Percentiles rank a stretch among this genome's conserved stretches.
These are phyloP conservation scores for Beauveria sp. DNA, from an alignment of 2,329 filamentous ascomycete species.

Conservation along the genomic window DNA sequence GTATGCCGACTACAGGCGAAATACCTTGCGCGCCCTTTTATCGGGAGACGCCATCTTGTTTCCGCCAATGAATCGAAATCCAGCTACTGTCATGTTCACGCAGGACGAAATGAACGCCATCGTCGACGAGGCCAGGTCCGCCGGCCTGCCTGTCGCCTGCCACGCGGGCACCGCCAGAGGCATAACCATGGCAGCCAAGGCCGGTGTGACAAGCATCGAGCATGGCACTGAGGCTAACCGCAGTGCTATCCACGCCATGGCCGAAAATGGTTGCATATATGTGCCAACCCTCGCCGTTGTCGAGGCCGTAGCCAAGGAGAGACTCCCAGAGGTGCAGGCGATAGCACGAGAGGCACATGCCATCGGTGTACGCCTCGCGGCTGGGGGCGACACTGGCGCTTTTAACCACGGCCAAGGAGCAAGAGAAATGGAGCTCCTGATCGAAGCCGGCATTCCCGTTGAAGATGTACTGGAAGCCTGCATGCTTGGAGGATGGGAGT, in stretches of 20 bases:
- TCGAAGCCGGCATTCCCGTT: conserved; percentile 41
- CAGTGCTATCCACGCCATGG: conserved; percentile 37
- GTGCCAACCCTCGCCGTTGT: conserved; percentile 45
- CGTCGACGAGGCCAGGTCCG: conserved; percentile 36
- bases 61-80: conserved; percentile 30
- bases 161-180: conserved; percentile 35
- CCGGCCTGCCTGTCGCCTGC: conserved; percentile 33
- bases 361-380: conserved; percentile 40
- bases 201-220: conserved; percentile 41
- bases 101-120: conserved; percentile 44
- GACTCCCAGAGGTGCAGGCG: conserved; percentile 24
- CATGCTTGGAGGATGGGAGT: conserved; percentile 46
- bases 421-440: conserved; percentile 47
- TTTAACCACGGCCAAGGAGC: conserved; percentile 45
- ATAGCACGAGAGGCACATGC: conserved; percentile 38
- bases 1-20: conserved; percentile 41
- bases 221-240: conserved; percentile 32
- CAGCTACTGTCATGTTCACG: conserved; percentile 36
- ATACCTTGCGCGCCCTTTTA: conserved; percentile 34
- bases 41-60: conserved; percentile 13
- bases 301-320: conserved; percentile 24
- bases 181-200: conserved; percentile 36
- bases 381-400: conserved; percentile 47
- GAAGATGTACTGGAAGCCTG: conserved; percentile 41
- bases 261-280: conserved; percentile 36